These are phyloP conservation scores for Cryphonectria parasitica DNA, from an alignment of 2,329 filamentous ascomycete genomes.

Conservation along the genomic window DNA sequence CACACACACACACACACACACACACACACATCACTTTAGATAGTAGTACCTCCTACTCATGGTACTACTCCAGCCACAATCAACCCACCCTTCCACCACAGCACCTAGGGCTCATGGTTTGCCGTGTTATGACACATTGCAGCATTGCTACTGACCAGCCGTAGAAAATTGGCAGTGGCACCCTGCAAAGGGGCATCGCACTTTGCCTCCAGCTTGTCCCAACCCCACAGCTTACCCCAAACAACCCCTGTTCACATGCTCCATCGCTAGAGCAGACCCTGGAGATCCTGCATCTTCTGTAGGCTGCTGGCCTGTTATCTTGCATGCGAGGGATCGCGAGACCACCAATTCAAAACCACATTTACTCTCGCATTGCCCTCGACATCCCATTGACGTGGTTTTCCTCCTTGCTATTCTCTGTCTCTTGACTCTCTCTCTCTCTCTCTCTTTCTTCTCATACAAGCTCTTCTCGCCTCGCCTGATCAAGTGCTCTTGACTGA, in stretches of 20 bases:
- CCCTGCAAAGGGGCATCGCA: background rate
- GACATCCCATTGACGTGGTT: background rate
- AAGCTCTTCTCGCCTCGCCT: background rate
- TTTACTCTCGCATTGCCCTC: background rate
- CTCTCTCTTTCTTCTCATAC: background rate
- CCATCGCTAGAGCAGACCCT: background rate
- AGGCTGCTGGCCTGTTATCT: background rate
- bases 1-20: background rate
- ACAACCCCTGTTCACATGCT: background rate
- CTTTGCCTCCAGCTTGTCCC: background rate
- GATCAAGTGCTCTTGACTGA: background rate
- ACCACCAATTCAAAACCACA: background rate
- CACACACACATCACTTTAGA: background rate
- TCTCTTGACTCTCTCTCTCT: background rate
- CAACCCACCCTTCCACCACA: background rate
- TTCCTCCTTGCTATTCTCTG: background rate
- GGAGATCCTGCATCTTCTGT: background rate
- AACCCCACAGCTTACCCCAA: background rate
- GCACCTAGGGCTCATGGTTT: background rate
- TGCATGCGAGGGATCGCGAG: background rate
- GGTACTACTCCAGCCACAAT: background rate
- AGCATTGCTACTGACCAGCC: background rate
- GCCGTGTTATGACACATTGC: background rate
- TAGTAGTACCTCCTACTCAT: background rate
- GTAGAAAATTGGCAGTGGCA: background rate